Percentiles rank a stretch among this genome's conserved stretches.
Conservation (phyloP, 768 basidiomycete species). For the Pleurotus djamor region DNA sequence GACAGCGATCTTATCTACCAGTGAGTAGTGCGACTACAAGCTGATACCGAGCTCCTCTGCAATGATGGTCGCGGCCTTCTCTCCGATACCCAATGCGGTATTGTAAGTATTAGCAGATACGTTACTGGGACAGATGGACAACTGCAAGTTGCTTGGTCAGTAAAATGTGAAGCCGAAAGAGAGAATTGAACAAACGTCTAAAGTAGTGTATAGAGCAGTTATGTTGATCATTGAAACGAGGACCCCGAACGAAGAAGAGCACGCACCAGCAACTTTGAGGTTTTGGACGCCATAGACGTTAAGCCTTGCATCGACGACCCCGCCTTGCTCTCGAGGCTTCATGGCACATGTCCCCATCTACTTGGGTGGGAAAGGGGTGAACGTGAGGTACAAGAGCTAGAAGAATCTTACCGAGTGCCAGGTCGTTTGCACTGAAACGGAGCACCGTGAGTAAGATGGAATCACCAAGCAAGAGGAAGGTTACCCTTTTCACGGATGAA, state of each 20-base stretch:
- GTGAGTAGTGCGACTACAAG: not conserved
- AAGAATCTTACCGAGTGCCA: conserved; percentile 40
- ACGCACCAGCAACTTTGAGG: conserved; percentile 56
- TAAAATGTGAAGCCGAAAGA: not conserved
- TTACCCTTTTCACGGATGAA: not conserved
- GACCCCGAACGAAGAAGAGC: not conserved
- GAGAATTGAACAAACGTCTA: not conserved
- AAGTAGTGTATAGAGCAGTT: too few relatives aligned
- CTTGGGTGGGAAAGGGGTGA: not conserved
- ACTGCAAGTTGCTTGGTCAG: conserved; percentile 17
- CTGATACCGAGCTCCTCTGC: conserved; percentile 45
- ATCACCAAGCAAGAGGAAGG: not conserved
- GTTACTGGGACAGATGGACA: conserved; percentile 33
- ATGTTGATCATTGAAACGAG: too few relatives aligned
- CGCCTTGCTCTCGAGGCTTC: conserved; percentile 55
- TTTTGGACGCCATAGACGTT: conserved; percentile 60
- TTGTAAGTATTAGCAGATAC: conserved; percentile 41
- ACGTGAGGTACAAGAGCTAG: not conserved
- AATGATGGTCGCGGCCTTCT: conserved; percentile 62
- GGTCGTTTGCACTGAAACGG: conserved; percentile 30
- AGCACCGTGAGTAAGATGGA: not conserved
- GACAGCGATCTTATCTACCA: not conserved
- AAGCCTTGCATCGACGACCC: conserved; percentile 61
- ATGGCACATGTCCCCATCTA: conserved; percentile 69
- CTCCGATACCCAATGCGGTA: conserved; percentile 47